Conservation (phyloP, 2,329 filamentous ascomycete genomes). For the Talaromyces sp. region DNA sequence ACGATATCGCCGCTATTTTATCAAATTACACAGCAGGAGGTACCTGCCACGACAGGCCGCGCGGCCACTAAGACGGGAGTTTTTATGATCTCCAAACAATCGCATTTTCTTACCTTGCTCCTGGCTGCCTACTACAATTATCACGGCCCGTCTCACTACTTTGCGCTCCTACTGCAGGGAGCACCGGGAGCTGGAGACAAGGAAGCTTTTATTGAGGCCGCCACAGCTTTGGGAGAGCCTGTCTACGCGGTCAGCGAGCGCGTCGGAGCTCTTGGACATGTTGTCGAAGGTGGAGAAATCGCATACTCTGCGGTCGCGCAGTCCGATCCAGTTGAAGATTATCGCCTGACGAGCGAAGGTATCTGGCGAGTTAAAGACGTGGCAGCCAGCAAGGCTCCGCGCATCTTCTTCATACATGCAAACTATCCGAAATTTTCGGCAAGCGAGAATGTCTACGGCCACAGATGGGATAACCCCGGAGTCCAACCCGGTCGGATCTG, state of each 20-base stretch:
- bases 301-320: conserved; percentile 34
- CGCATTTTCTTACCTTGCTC: conserved; percentile 27
- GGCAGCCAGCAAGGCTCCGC: conserved; percentile 24
- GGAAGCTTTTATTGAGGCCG: conserved; percentile 33
- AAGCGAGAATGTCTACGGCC: conserved; percentile 31
- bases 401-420: conserved; percentile 35
- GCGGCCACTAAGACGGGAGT: conserved; percentile 32
- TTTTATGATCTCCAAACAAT: conserved; percentile 32
- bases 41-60: conserved; percentile 26
- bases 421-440: conserved; percentile 40
- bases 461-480: conserved; percentile 30
- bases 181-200: conserved; percentile 35
- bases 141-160: conserved; percentile 32
- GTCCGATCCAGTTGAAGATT: conserved; percentile 34
- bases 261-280: conserved; percentile 29
- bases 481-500: conserved; percentile 28
- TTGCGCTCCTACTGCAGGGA: conserved; percentile 33
- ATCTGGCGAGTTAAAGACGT: conserved; percentile 29
- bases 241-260: conserved; percentile 33
- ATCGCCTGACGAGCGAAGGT: conserved; percentile 23
- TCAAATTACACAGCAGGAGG: conserved; percentile 31
- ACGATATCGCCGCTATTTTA: conserved; percentile 40
- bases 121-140: conserved; percentile 29
- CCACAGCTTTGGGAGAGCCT: conserved; percentile 24
- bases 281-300: conserved; percentile 18